Base-by-base conservation (phyloP, 176 grass and related monocot species). In the Neostapfia colusana region DNA sequence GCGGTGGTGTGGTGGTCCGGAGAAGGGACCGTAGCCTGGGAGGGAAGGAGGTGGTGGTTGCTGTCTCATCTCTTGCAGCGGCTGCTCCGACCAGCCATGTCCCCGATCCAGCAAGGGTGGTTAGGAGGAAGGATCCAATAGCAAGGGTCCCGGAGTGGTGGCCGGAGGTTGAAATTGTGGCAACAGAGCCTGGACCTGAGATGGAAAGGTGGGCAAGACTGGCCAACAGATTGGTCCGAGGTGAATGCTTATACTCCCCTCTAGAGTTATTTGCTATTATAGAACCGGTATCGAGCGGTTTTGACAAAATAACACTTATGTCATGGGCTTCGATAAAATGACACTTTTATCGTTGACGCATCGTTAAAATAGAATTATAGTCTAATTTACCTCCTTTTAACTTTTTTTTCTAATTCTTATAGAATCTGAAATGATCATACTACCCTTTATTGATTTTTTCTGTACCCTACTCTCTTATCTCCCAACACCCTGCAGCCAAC, bases 21-120 rank as follows among this genome's bases (percentile, higher is more conserved):
- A 80, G 79, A 60, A 77, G 91, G 81, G 91, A 93, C 72, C 81
- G 91, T 27, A 90, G 91, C 81, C 64, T 93, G 14, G 91, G 85
- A 7, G 85, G 91, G 51, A 90, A 86, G 37, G 91, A 90, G 75
- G 91, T 93, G 45, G 85, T 93, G 65, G 91, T 90, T 0, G 85
- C 81, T 25, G 69, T 84, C 12, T 72, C 69, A 10, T 76, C 62
- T 18, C 72, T 69, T n/a, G 43, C n/a, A 17, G 28, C 45, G 11
- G 44, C 45, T 13, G 53, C 80, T 77, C 72, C 53, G n/a, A 61
- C 21, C 23, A 87, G 57, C 69, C 84, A 23, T 49, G 69, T 85
- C 64, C 24, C 79, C 3, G 74, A 79, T 18, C 69, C 65, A 4
- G 74, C 50, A 24, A 85, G 60, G 76, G 75, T 57, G 65, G 53